Conservation (phyloP, 768 basidiomycete genomes). For the Phaeotremella skinneri region DNA sequence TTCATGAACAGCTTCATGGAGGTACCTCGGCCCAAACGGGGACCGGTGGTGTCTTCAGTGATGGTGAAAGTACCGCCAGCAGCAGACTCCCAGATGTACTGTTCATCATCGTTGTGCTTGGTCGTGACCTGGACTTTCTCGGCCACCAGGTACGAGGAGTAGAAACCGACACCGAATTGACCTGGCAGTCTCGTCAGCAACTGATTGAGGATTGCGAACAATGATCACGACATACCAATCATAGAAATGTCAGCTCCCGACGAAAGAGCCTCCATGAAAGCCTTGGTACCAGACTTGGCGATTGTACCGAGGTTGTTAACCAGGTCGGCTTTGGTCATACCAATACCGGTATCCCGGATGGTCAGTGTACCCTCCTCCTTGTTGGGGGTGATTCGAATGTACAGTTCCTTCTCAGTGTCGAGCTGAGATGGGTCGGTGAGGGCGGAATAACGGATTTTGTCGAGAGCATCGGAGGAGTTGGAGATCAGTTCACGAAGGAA, state of each 20-base stretch:
- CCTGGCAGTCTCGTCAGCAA: constrained; percentile 14
- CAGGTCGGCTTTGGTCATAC: constrained; percentile 99
- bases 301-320: constrained; percentile 85
- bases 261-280: constrained; percentile 96
- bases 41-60: constrained; percentile 85
- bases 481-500: constrained; percentile 97
- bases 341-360: constrained; percentile 93
- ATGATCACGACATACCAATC: constrained; percentile 66
- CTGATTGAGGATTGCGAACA: background rate
- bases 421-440: constrained; percentile 88
- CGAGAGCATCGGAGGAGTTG: constrained; percentile 95
- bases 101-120: constrained; percentile 99
- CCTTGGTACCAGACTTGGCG: constrained; percentile 63
- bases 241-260: constrained; percentile 64
- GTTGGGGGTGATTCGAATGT: constrained; percentile 90
- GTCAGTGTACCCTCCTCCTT: constrained; percentile 89
- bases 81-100: constrained; percentile 99
- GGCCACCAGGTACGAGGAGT: constrained; percentile 98
- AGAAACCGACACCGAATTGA: constrained; percentile 99
- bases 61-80: constrained; percentile 99
- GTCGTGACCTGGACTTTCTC: constrained; percentile 98
- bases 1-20: constrained; percentile 76
- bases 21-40: constrained; percentile 86
- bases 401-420: constrained; percentile 86
- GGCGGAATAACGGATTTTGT: constrained; percentile 97